A percentile compares a stretch with the other conserved stretches of the same genome.
phyloP scores from a whole-genome alignment of 768 basidiomycete species.

The Lanmaoa rubissima region DNA sequence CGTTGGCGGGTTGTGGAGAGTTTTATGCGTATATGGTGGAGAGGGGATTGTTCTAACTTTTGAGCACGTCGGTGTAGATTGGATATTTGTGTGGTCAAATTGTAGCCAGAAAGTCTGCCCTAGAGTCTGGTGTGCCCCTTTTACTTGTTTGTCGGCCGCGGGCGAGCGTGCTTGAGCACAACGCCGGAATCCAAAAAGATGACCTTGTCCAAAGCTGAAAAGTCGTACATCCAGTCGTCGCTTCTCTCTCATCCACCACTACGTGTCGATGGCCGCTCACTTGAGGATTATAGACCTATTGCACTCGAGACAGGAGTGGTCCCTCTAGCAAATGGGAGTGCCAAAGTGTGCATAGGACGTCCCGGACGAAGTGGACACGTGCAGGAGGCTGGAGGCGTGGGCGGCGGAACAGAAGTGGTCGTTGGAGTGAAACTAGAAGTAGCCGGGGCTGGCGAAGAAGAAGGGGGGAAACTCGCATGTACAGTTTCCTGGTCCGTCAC shows the following conservation, averaged over 20 bases:
- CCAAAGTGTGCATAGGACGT: constrained; percentile 69
- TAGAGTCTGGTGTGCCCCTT: too few relatives aligned
- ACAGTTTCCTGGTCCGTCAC: constrained; percentile 73
- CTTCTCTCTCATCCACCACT: constrained; percentile 56
- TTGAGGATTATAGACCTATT: constrained; percentile 65
- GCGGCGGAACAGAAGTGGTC: constrained; percentile 75
- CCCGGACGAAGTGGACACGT: constrained; percentile 67
- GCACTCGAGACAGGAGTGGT: constrained; percentile 75
- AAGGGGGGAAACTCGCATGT: constrained; percentile 63
- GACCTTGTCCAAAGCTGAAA: constrained; percentile 71
- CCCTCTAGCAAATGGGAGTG: constrained; percentile 84
- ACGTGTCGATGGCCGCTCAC: constrained; percentile 74
- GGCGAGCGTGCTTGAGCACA: too few relatives aligned
- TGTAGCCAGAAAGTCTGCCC: too few relatives aligned
- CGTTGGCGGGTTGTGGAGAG: constrained; percentile 5
- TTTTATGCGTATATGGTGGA: constrained; percentile 16
- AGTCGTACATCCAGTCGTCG: constrained; percentile 69
- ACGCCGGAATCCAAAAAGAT: constrained; percentile 1
- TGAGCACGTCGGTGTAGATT: not conserved
- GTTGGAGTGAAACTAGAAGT: constrained; percentile 83
- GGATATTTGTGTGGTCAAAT: too few relatives aligned
- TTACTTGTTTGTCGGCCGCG: not conserved
- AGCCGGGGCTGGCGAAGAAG: constrained; percentile 46
- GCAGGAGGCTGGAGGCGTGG: constrained; percentile 70
- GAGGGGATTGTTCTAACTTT: constrained; percentile 7